Conservation (phyloP, 2,329 filamentous ascomycete species). For the Cercospora citrullina region DNA sequence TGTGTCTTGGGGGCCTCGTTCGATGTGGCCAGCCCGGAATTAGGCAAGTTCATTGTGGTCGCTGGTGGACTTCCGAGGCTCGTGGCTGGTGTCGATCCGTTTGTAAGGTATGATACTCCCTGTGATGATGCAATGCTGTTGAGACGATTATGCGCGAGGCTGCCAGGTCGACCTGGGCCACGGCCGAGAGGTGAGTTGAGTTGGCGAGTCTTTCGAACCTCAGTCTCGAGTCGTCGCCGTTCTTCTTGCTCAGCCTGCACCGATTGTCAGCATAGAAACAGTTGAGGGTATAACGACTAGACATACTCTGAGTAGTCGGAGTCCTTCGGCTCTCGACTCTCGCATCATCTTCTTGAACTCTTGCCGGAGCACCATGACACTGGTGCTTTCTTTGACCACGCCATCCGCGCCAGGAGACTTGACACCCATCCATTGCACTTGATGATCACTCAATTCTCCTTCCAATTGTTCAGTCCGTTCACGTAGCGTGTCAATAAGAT, state of each 20-base stretch:
- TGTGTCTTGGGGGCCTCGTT: background rate
- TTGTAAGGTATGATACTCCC: conserved; percentile 6
- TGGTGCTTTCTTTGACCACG: conserved; percentile 57
- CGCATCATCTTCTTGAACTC: conserved; percentile 83
- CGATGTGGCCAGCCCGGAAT: background rate
- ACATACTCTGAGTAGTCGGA: conserved; percentile 65
- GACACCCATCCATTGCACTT: conserved; percentile 64
- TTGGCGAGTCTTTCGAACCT: conserved; percentile 57
- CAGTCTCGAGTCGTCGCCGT: conserved; percentile 63
- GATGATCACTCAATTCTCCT: conserved; percentile 65
- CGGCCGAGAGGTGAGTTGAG: conserved; percentile 35
- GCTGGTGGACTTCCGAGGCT: conserved; percentile 9
- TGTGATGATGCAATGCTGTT: conserved; percentile 17
- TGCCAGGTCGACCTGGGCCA: conserved; percentile 16
- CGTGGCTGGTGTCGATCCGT: conserved; percentile 7
- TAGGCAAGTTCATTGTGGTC: background rate
- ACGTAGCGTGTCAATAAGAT: conserved; percentile 62
- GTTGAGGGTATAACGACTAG: conserved; percentile 11
- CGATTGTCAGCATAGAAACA: conserved; percentile 28
- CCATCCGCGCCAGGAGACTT: conserved; percentile 50
- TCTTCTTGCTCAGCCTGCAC: conserved; percentile 69
- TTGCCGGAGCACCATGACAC: conserved; percentile 67
- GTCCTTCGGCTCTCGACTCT: conserved; percentile 66
- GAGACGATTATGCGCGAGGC: conserved; percentile 18
- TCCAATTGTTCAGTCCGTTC: conserved; percentile 66